Percentiles rank a stretch among this genome's conserved stretches.
Evolutionary conservation across 257 asterid genomes (phyloP).

Genomic region (Vinca minor): DNA sequence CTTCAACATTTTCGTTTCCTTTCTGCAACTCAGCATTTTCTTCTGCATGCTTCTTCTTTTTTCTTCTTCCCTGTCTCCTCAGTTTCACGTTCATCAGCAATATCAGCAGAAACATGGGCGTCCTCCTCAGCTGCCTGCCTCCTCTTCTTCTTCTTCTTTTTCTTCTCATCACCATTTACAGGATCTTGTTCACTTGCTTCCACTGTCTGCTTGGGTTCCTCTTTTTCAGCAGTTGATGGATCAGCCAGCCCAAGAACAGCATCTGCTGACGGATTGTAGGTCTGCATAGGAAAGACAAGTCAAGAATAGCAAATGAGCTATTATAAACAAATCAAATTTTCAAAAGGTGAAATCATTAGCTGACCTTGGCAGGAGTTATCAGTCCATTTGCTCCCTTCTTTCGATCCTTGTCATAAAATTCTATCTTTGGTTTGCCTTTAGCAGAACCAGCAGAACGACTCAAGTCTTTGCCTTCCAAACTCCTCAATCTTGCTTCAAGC

Average conservation of each 20-base stretch:
- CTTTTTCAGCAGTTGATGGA: conserved; percentile 26
- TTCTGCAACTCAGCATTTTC: conserved; percentile 23
- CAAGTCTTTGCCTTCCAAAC: conserved; percentile 62
- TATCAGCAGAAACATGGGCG: conserved; percentile 6
- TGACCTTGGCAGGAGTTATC: conserved; percentile 67
- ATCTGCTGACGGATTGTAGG: conserved; percentile 74
- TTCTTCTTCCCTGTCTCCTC: conserved; percentile 36
- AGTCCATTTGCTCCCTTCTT: conserved; percentile 68
- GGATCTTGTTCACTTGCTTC: conserved; percentile 26
- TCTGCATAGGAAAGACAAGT: conserved; percentile 28
- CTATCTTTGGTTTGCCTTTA: conserved; percentile 80
- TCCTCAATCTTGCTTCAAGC: conserved; percentile 77
- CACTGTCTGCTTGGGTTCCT: conserved; percentile 14
- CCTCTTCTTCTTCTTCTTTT: conserved; percentile 40
- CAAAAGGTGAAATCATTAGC: not conserved
- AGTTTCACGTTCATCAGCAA: conserved; percentile 27
- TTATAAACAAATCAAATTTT: not conserved
- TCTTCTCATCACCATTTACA: conserved; percentile 28
- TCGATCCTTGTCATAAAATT: conserved; percentile 69
- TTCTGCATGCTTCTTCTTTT: conserved; percentile 31
- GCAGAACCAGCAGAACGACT: conserved; percentile 67
- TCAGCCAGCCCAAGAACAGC: conserved; percentile 42
- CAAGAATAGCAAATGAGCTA: not conserved
- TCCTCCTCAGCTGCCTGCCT: conserved; percentile 29
- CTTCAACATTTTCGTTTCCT: conserved; percentile 28